Conservation (phyloP, 345 rosid species). For the Viola odorata region DNA sequence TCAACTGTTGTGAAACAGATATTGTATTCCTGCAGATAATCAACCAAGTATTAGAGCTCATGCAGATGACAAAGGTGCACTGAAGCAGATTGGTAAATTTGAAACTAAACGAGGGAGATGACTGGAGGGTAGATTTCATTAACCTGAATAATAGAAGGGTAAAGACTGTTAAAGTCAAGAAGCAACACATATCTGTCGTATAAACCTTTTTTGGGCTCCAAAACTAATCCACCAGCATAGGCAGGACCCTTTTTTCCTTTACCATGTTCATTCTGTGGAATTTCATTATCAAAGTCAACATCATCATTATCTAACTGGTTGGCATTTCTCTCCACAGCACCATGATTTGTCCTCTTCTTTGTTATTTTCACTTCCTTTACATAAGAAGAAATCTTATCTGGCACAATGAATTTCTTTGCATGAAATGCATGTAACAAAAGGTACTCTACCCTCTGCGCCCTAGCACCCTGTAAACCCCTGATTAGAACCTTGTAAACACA, state of each 20-base stretch:
- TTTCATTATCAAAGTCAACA: slow-evolving; percentile 38
- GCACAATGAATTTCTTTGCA: slow-evolving; percentile 83
- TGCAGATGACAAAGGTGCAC: background rate
- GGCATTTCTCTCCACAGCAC: slow-evolving; percentile 34
- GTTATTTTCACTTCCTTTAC: slow-evolving; percentile 48
- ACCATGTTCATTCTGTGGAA: slow-evolving; percentile 31
- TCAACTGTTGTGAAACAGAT: slow-evolving; percentile 96
- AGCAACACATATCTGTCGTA: slow-evolving; percentile 92
- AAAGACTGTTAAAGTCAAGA: slow-evolving; percentile 96
- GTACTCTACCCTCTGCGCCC: slow-evolving; percentile 95
- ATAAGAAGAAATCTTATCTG: slow-evolving; percentile 65
- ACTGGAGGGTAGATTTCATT: slow-evolving; percentile 13
- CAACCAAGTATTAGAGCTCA: slow-evolving; percentile 12
- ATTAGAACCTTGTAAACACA: slow-evolving; percentile 6
- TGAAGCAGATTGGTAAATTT: background rate
- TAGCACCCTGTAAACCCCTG: slow-evolving; percentile 69
- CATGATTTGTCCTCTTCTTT: slow-evolving; percentile 49
- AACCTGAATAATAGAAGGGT: slow-evolving; percentile 99
- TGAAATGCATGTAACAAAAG: slow-evolving; percentile 88
- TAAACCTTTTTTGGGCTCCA: slow-evolving; percentile 95
- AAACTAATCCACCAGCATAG: slow-evolving; percentile 90
- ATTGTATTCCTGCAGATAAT: slow-evolving; percentile 71
- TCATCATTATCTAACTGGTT: slow-evolving; percentile 47
- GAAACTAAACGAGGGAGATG: slow-evolving; percentile 7
- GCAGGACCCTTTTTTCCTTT: slow-evolving; percentile 87